Conservation (phyloP, 768 basidiomycete species). For the Gyrodon lividus region DNA sequence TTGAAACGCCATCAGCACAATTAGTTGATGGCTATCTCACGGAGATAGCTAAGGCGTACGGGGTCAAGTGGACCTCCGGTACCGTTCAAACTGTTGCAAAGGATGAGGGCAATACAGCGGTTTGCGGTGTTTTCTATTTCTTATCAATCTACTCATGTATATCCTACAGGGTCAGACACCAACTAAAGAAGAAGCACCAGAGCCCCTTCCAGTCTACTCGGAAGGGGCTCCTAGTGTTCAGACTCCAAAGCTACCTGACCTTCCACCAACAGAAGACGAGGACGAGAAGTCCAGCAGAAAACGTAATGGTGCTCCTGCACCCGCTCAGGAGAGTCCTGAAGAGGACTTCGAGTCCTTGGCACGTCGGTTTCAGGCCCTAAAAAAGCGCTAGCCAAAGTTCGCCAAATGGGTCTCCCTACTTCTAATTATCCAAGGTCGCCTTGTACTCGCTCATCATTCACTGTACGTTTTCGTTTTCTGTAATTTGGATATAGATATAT, state of each 20-base stretch:
- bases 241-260: constrained; percentile 46
- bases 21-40: constrained; percentile 85
- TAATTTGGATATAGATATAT: constrained; percentile 8
- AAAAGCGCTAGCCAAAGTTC: constrained; percentile 57
- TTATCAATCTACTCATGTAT: constrained; percentile 3
- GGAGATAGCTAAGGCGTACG: constrained; percentile 90
- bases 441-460: not conserved
- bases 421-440: constrained; percentile 5
- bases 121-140: constrained; percentile 22
- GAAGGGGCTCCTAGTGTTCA: constrained; percentile 11
- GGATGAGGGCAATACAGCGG: constrained; percentile 40
- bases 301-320: constrained; percentile 1
- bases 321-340: constrained; percentile 33
- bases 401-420: not conserved
- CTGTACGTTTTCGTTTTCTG: constrained; percentile 10
- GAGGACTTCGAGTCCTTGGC: constrained; percentile 77
- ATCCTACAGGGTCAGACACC: constrained; percentile 8
- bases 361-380: constrained; percentile 82
- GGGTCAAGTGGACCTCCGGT: constrained; percentile 62
- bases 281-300: constrained; percentile 28
- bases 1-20: constrained; percentile 65
- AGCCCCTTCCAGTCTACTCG: constrained; percentile 29
- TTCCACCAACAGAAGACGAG: constrained; percentile 51
- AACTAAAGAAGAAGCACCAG: constrained; percentile 8
- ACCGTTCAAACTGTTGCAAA: constrained; percentile 22